phyloP scores from a whole-genome alignment of 2,329 filamentous ascomycete genomes.

The Nemania sp. region DNA sequence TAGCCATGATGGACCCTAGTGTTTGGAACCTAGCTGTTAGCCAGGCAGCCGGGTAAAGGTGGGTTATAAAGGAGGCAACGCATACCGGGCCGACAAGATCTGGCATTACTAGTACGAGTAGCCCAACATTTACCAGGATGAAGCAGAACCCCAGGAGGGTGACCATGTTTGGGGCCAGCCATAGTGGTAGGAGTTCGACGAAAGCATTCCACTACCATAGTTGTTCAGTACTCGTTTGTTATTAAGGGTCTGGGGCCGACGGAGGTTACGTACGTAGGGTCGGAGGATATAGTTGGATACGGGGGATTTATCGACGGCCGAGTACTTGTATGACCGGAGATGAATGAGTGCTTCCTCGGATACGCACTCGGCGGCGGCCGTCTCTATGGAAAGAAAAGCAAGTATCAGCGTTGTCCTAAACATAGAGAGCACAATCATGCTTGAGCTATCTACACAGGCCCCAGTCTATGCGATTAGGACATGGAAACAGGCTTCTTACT shows the following conservation, averaged over 20 bases:
- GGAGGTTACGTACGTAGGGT: slow-evolving; percentile 80
- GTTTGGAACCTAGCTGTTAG: slow-evolving; percentile 28
- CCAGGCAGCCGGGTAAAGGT: not conserved
- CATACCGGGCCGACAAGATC: slow-evolving; percentile 90
- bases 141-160: slow-evolving; percentile 95
- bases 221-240: slow-evolving; percentile 43
- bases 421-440: not conserved
- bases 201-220: slow-evolving; percentile 89
- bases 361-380: slow-evolving; percentile 76
- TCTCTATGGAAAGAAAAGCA: slow-evolving; percentile 51
- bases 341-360: slow-evolving; percentile 92
- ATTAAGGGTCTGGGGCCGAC: slow-evolving; percentile 1
- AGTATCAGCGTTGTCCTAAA: slow-evolving; percentile 30
- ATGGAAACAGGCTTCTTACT: slow-evolving; percentile 48
- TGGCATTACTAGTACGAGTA: slow-evolving; percentile 83
- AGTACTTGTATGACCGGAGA: slow-evolving; percentile 97
- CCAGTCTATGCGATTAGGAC: not conserved
- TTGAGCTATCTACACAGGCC: not conserved
- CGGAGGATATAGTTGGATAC: slow-evolving; percentile 93
- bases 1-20: slow-evolving; percentile 85
- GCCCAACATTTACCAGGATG: slow-evolving; percentile 84
- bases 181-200: slow-evolving; percentile 91
- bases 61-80: slow-evolving; percentile 36
- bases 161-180: slow-evolving; percentile 98
- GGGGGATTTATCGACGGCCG: slow-evolving; percentile 93